phyloP scores from a whole-genome alignment of 306 rosid genomes.

The Vigna reflexopilosa region DNA sequence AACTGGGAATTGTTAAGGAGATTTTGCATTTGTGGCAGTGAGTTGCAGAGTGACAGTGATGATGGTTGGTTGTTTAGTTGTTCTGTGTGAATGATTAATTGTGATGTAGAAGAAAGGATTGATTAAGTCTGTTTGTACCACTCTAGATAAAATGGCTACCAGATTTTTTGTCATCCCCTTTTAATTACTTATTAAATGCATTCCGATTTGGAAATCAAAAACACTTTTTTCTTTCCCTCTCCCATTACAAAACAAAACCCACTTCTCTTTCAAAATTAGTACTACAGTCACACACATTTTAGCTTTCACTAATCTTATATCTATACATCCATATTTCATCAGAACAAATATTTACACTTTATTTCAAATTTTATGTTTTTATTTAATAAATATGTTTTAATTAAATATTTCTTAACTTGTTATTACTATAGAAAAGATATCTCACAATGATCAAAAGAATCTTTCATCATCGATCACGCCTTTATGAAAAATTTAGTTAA shows the following conservation, averaged over 20 bases:
- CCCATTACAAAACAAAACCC: neutral
- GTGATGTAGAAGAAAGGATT: neutral
- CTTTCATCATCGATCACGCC: too few relatives aligned
- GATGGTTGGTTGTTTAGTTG: constrained; percentile 26
- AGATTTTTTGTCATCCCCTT: neutral
- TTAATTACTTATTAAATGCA: neutral
- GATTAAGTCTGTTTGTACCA: neutral
- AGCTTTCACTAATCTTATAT: too few relatives aligned
- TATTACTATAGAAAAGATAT: too few relatives aligned
- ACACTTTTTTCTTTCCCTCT: neutral
- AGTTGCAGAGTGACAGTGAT: constrained; percentile 22
- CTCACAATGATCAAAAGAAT: too few relatives aligned
- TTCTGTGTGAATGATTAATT: constrained; percentile 37
- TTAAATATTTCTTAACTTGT: too few relatives aligned
- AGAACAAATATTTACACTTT: too few relatives aligned
- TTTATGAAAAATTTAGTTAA: too few relatives aligned
- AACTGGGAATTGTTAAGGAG: constrained; percentile 22
- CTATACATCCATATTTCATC: too few relatives aligned
- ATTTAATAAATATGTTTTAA: too few relatives aligned
- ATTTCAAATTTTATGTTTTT: too few relatives aligned
- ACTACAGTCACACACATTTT: too few relatives aligned
- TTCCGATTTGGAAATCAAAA: neutral
- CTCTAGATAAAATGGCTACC: neutral
- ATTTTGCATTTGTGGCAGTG: neutral
- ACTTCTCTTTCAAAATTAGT: too few relatives aligned